Conservation (phyloP, 257 asterid species). For the Capsicum baccatum region DNA sequence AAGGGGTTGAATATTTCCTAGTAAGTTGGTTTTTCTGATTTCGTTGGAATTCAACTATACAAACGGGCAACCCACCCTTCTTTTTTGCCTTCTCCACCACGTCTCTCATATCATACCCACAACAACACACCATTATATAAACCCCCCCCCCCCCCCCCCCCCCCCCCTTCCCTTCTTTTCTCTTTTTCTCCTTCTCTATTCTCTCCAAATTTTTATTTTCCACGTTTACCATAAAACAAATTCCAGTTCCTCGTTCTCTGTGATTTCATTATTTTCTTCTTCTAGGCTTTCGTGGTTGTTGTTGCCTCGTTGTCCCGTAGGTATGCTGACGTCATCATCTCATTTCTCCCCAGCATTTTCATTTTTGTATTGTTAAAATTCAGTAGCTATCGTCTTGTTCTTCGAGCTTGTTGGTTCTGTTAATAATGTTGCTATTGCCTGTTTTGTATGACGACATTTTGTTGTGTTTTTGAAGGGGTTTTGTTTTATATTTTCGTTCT, state of each 20-base stretch:
- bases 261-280: conserved; percentile 30
- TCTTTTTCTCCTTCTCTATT: background rate
- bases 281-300: conserved; percentile 28
- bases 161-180: conserved; percentile 31
- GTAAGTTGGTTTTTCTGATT: background rate
- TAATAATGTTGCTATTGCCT: background rate
- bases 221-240: background rate
- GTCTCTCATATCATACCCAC: conserved; percentile 14
- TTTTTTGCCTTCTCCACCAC: conserved; percentile 40
- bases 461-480: background rate
- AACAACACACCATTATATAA: background rate
- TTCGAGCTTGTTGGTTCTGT: conserved; percentile 3
- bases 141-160: background rate
- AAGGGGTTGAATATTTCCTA: background rate
- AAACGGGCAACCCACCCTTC: background rate
- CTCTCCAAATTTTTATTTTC: background rate
- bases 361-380: background rate
- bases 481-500: background rate
- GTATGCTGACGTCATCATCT: conserved; percentile 35
- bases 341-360: background rate
- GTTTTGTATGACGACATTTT: background rate
- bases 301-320: conserved; percentile 24
- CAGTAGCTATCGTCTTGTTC: conserved; percentile 17
- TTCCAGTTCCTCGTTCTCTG: conserved; percentile 42
- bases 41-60: background rate